Evolutionary conservation across 1,139 yeast genomes (phyloP), one percentile per base, ranked within the genome.

Genomic region (Diutina neorugosa): DNA sequence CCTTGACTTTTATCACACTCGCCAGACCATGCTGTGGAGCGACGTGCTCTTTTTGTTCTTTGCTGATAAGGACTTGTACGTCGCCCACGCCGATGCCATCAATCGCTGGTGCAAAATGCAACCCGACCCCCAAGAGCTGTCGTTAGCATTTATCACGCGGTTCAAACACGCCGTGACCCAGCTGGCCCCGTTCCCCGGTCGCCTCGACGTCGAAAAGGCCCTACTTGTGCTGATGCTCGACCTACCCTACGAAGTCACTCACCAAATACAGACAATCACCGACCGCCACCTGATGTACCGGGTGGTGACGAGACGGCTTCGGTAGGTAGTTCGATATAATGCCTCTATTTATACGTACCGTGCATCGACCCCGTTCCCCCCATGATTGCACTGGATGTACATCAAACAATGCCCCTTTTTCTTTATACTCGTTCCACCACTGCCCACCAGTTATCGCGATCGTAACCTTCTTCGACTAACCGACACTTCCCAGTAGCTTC

Each of bases 401-500:
- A 40, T 40, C 43, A 40, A 40, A 14, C 40, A 34, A 11, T 14
- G 40, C 16, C 16, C 20, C 25, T 11, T 42, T 18, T 4, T 14
- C 7, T 3, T 11, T 42, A 19, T 4, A 27, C 21, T 23, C 40
- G 25, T 18, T 65, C 60, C 4, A 71, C 59, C 1, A 74, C 65
- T 1, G 69, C 68, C 88, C 96, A 93, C 98, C 98, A 93, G 63
- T 93, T 93, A 63, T 94, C 98, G 61, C 78, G 80, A 63, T 93
- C 98, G 63, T 91, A 94, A 1, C 99, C 99, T 52, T 78, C 71
- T 37, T 78, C 81, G 0, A 86, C 73, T 1, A 91, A 71, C 2
- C 57, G 60, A 18, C 50, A 25, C 1, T 84, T 89, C 1, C 94
- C 94, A 0, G 96, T 96, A 21, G 63, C 63, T 21, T 61, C 63